phyloP scores from a whole-genome alignment of 2,329 filamentous ascomycete species.

The Coniochaeta prunicola region DNA sequence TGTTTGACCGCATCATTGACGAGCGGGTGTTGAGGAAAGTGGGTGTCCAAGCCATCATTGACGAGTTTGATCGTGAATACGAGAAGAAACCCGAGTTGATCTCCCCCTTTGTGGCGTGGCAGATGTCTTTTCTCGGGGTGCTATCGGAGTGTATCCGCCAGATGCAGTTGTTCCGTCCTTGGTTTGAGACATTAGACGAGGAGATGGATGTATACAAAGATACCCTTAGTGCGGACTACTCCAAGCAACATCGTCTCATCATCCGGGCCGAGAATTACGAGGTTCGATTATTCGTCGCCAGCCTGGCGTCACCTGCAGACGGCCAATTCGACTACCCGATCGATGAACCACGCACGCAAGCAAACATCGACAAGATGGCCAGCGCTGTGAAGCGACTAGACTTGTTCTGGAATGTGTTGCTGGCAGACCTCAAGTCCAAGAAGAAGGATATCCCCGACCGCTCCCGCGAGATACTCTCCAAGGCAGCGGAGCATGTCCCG shows the following conservation, averaged over 20 bases:
- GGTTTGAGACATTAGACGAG: slow-evolving; percentile 6
- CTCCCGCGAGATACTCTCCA: neutral
- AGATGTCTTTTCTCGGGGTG: slow-evolving; percentile 6
- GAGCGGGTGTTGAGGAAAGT: neutral
- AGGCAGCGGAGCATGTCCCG: neutral
- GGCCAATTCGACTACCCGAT: slow-evolving; percentile 5
- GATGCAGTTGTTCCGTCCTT: slow-evolving; percentile 9
- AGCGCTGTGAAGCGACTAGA: neutral
- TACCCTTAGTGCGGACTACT: neutral
- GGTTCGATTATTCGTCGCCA: neutral
- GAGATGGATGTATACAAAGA: neutral
- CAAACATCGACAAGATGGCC: neutral
- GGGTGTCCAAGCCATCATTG: neutral
- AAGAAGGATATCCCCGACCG: neutral
- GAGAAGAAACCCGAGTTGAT: neutral
- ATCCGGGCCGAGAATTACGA: neutral
- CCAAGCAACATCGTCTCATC: neutral
- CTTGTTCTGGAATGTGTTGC: neutral
- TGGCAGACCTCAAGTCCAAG: neutral
- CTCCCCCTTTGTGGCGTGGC: slow-evolving; percentile 4
- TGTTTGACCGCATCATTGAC: neutral
- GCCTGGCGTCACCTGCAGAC: slow-evolving; percentile 4
- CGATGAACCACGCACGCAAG: neutral
- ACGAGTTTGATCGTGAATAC: neutral
- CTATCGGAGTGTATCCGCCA: slow-evolving; percentile 4